Conservation (phyloP, 805 yeast species). For the Wickerhamiella azyma region DNA sequence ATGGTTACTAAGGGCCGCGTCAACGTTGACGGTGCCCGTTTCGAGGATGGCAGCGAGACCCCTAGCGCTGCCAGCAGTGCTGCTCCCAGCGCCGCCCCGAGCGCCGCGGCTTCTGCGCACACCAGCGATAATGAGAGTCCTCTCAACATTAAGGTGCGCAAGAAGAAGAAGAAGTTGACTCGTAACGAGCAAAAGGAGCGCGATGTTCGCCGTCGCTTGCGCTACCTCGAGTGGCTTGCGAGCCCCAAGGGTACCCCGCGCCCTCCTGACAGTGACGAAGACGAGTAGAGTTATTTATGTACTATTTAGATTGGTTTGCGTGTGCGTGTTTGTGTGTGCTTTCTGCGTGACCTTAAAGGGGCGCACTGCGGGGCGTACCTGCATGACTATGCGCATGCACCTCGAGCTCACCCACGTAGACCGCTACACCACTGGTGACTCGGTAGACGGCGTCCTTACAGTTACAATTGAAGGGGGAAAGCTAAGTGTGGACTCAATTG, state of each 20-base stretch:
- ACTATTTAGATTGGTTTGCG: no score
- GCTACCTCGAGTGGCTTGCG: slow-evolving; percentile 88
- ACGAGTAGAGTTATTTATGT: slow-evolving; percentile 30
- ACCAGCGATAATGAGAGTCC: slow-evolving; percentile 64
- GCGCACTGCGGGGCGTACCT: no score
- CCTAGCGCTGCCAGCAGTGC: slow-evolving; percentile 33
- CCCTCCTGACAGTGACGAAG: slow-evolving; percentile 88
- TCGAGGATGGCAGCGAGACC: slow-evolving; percentile 54
- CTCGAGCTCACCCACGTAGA: no score
- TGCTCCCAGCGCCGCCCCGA: slow-evolving; percentile 30
- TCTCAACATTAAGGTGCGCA: slow-evolving; percentile 84
- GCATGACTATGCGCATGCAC: no score
- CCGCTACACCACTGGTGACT: no score
- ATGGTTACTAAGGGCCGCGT: slow-evolving; percentile 73
- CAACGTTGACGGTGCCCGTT: slow-evolving; percentile 61
- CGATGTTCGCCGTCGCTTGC: slow-evolving; percentile 84
- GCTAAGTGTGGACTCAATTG: no score
- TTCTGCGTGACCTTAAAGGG: no score
- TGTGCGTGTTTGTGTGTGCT: no score
- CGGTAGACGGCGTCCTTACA: no score
- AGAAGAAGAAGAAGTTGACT: slow-evolving; percentile 92
- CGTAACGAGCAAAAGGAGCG: slow-evolving; percentile 89
- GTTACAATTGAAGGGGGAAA: no score
- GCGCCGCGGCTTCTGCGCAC: slow-evolving; percentile 32
- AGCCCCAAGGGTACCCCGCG: slow-evolving; percentile 97